A percentile compares a stretch with the other conserved stretches of the same genome.
Evolutionary conservation across 768 basidiomycete genomes (phyloP).

Genomic region (Zangia roseola): DNA sequence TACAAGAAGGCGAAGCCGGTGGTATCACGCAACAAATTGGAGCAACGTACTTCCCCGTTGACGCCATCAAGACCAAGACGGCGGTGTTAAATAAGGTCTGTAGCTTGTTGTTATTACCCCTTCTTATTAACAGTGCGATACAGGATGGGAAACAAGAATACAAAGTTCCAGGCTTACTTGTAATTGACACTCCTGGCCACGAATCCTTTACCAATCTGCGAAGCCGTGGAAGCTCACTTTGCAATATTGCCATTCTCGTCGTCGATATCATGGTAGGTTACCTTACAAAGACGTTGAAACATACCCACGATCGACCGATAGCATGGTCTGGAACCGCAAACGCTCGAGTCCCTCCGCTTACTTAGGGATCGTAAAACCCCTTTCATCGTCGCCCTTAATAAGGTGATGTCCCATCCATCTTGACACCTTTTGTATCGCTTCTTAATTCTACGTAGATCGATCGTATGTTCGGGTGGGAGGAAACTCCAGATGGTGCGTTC

Average conservation of each 20-base stretch:
- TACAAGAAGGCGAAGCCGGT: slow-evolving; percentile 98
- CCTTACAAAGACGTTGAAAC: not conserved
- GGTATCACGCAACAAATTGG: slow-evolving; percentile 99
- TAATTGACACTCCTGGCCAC: slow-evolving; percentile 99
- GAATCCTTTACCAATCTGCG: slow-evolving; percentile 98
- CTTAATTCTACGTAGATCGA: slow-evolving; percentile 68
- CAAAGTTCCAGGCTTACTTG: slow-evolving; percentile 92
- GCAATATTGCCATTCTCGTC: slow-evolving; percentile 98
- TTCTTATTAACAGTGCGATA: slow-evolving; percentile 7
- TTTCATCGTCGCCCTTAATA: slow-evolving; percentile 98
- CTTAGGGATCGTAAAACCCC: slow-evolving; percentile 93
- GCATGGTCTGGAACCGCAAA: slow-evolving; percentile 99
- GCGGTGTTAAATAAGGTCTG: slow-evolving; percentile 83
- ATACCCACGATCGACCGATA: slow-evolving; percentile 28
- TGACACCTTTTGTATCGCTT: not conserved
- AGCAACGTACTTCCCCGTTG: slow-evolving; percentile 97
- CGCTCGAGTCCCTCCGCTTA: slow-evolving; percentile 90
- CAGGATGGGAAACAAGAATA: slow-evolving; percentile 85
- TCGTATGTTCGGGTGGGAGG: slow-evolving; percentile 93
- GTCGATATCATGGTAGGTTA: slow-evolving; percentile 92
- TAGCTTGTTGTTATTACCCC: slow-evolving; percentile 2
- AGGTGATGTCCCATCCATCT: slow-evolving; percentile 45
- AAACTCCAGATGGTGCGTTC: slow-evolving; percentile 91
- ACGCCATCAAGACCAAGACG: slow-evolving; percentile 92
- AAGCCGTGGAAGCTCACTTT: slow-evolving; percentile 91